Conservation (phyloP, 306 rosid species). For the Cajanus cajan region DNA sequence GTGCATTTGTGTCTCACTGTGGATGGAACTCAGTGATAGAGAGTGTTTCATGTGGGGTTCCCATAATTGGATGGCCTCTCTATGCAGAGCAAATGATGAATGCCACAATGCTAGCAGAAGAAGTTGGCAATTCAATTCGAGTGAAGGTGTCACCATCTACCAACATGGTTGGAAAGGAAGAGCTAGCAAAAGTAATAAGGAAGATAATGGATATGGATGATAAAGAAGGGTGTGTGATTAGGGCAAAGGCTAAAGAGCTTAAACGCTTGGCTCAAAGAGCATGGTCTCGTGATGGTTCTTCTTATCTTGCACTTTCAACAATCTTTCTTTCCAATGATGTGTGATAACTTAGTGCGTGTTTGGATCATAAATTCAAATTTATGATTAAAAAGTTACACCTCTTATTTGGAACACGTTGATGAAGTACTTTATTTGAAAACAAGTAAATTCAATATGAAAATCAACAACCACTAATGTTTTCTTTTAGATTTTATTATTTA, state of each 20-base stretch:
- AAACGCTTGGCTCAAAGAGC: background rate
- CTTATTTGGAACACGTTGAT: no score
- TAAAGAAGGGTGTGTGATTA: background rate
- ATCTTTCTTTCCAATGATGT: background rate
- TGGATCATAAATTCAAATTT: no score
- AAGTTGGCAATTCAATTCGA: conserved; percentile 2
- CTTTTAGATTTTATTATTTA: no score
- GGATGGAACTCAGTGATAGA: conserved; percentile 24
- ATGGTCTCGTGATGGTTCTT: background rate
- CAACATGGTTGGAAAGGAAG: background rate
- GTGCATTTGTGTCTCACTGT: conserved; percentile 17
- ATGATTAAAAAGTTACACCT: no score
- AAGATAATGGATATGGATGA: background rate
- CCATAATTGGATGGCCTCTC: background rate
- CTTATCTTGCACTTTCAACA: conserved; percentile 5
- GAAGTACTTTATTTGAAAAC: no score
- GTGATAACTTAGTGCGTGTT: no score
- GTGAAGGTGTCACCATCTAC: background rate
- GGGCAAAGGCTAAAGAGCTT: conserved; percentile 12
- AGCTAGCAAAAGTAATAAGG: background rate
- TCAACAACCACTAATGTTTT: no score
- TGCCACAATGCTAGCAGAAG: background rate
- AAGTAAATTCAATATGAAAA: no score
- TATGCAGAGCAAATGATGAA: conserved; percentile 20
- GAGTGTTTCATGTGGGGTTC: conserved; percentile 16